These are phyloP conservation scores for Monosporascus sp. DNA, from an alignment of 2,329 filamentous ascomycete species.

Conservation along the genomic window DNA sequence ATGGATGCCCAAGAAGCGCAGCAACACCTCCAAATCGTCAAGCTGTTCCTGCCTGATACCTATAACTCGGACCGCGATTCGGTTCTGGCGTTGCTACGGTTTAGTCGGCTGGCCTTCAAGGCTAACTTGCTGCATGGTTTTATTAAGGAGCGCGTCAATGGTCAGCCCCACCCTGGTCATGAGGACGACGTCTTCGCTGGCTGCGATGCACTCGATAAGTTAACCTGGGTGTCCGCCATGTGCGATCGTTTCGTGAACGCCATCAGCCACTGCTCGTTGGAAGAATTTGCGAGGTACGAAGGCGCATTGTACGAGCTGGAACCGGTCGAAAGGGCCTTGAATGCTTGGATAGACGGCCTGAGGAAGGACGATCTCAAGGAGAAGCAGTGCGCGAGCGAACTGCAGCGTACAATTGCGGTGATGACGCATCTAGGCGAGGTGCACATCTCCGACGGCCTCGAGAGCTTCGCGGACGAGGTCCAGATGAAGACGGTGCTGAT, in stretches of 20 bases:
- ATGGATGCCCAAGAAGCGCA: conserved; percentile 84
- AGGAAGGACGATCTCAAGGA: conserved; percentile 82
- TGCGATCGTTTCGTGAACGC: conserved; percentile 79
- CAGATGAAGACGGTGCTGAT: conserved; percentile 72
- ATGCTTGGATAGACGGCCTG: conserved; percentile 79
- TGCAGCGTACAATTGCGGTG: conserved; percentile 78
- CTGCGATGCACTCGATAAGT: conserved; percentile 77
- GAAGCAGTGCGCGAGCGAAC: conserved; percentile 71
- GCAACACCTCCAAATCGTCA: conserved; percentile 83
- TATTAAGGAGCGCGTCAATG: conserved; percentile 70
- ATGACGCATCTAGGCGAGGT: conserved; percentile 82
- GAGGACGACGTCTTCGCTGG: conserved; percentile 76
- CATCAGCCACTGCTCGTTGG: conserved; percentile 70
- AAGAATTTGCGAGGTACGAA: conserved; percentile 73
- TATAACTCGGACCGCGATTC: conserved; percentile 79
- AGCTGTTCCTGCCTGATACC: conserved; percentile 80
- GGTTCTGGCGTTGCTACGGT: conserved; percentile 79
- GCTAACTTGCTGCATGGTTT: conserved; percentile 71
- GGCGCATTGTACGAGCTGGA: conserved; percentile 82
- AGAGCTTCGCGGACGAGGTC: conserved; percentile 71
- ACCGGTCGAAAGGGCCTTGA: conserved; percentile 83
- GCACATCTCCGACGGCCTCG: conserved; percentile 64
- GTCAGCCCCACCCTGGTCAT: conserved; percentile 59
- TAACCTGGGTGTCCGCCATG: conserved; percentile 77
- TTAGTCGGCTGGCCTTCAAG: conserved; percentile 86